phyloP scores from a whole-genome alignment of 2,329 filamentous ascomycete genomes.

The Penicillium griseofulvum region DNA sequence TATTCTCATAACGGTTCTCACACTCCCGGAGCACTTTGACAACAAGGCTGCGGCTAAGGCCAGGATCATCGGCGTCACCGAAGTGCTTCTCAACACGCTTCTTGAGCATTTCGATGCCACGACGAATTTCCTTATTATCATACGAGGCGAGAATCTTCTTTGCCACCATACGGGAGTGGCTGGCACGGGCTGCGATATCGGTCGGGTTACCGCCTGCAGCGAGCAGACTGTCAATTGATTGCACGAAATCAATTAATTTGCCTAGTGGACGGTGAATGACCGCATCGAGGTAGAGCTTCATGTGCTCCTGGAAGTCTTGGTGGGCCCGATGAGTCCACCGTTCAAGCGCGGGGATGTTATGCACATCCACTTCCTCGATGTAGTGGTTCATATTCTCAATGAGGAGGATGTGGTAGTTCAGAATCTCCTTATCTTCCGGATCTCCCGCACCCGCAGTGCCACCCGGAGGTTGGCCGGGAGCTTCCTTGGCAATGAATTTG shows the following conservation, averaged over 20 bases:
- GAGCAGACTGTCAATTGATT: conserved; percentile 75
- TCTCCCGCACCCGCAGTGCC: conserved; percentile 54
- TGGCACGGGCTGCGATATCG: conserved; percentile 74
- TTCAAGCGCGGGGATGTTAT: conserved; percentile 70
- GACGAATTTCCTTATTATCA: conserved; percentile 79
- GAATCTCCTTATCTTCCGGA: conserved; percentile 88
- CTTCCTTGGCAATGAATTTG: conserved; percentile 83
- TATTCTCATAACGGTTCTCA: conserved; percentile 55
- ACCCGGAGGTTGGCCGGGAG: conserved; percentile 55
- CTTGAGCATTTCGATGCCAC: conserved; percentile 83
- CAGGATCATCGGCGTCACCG: conserved; percentile 77
- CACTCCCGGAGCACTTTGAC: conserved; percentile 60
- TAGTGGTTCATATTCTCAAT: conserved; percentile 99
- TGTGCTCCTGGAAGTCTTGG: conserved; percentile 78
- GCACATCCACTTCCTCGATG: conserved; percentile 80
- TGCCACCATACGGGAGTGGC: conserved; percentile 76
- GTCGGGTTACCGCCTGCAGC: conserved; percentile 55
- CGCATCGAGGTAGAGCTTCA: conserved; percentile 80
- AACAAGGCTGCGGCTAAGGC: conserved; percentile 59
- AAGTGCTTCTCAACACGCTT: conserved; percentile 98
- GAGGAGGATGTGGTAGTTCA: conserved; percentile 94
- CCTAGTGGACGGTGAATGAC: conserved; percentile 87
- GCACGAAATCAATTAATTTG: conserved; percentile 86
- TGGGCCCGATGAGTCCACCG: conserved; percentile 78
- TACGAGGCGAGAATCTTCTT: conserved; percentile 81